Percentiles rank a stretch among this genome's conserved stretches.
These are phyloP conservation scores for Ustilago bromivora DNA, from an alignment of 1,284 basidiomycete species.

Conservation along the genomic window DNA sequence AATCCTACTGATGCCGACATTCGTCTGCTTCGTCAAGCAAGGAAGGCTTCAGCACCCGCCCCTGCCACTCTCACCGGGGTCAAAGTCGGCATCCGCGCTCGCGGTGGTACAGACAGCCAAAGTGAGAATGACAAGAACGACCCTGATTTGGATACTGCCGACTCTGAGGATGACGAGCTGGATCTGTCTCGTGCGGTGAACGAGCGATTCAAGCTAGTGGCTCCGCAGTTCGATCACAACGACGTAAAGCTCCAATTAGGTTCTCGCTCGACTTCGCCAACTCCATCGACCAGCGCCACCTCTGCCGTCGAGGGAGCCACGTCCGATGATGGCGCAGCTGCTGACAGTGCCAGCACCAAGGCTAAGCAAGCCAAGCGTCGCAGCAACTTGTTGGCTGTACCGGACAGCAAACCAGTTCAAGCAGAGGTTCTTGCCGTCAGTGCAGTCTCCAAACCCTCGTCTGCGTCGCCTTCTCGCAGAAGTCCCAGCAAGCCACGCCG, in stretches of 20 bases:
- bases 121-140: slow-evolving; percentile 53
- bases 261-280: slow-evolving; percentile 20
- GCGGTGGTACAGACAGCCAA: slow-evolving; percentile 60
- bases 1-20: slow-evolving; percentile 80
- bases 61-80: slow-evolving; percentile 87
- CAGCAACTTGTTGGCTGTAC: slow-evolving; percentile 44
- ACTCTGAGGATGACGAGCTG: slow-evolving; percentile 46
- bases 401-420: slow-evolving; percentile 68
- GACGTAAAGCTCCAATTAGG: slow-evolving; percentile 12
- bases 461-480: slow-evolving; percentile 23
- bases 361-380: slow-evolving; percentile 31
- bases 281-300: slow-evolving; percentile 21
- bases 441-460: slow-evolving; percentile 43
- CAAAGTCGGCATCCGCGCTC: slow-evolving; percentile 75
- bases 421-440: slow-evolving; percentile 55
- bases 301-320: slow-evolving; percentile 22
- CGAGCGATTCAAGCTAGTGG: slow-evolving; percentile 12
- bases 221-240: slow-evolving; percentile 23
- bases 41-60: slow-evolving; percentile 79
- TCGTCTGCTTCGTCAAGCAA: slow-evolving; percentile 79
- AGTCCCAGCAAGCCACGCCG: slow-evolving; percentile 22
- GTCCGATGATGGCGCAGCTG: slow-evolving; percentile 21
- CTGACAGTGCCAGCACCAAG: slow-evolving; percentile 23
- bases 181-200: slow-evolving; percentile 65
- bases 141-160: slow-evolving; percentile 34